phyloP scores from a whole-genome alignment of 331 rosid genomes.

The Rhamnella rubrinervis region DNA sequence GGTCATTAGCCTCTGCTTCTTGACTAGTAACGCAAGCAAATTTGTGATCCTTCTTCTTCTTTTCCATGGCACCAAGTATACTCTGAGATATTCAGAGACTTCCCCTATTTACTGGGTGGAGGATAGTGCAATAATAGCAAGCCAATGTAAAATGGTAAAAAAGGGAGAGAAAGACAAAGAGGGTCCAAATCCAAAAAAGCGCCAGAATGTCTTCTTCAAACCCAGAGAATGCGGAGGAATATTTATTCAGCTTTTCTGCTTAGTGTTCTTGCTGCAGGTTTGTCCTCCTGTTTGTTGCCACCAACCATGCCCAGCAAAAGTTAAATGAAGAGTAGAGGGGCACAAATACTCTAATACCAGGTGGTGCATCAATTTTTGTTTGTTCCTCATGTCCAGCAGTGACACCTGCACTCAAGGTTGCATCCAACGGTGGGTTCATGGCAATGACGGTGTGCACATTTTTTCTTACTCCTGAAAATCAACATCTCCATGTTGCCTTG shows the following conservation, averaged over 20 bases:
- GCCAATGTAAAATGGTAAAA: no score
- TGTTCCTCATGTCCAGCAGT: neutral
- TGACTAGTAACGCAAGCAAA: slow-evolving; percentile 27
- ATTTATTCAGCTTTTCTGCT: neutral
- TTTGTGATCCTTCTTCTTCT: slow-evolving; percentile 31
- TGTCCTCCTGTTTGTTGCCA: neutral
- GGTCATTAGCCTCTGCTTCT: slow-evolving; percentile 27
- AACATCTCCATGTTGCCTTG: neutral
- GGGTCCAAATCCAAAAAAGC: slow-evolving; percentile 1
- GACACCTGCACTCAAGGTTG: neutral
- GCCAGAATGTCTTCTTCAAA: slow-evolving; percentile 26
- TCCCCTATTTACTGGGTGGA: neutral
- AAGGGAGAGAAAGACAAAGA: neutral
- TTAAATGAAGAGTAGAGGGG: neutral
- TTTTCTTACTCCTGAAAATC: neutral
- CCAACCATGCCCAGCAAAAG: neutral
- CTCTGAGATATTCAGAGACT: slow-evolving; percentile 9
- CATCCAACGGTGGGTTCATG: neutral
- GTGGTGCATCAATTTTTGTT: neutral
- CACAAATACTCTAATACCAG: neutral
- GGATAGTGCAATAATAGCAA: neutral
- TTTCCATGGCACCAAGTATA: slow-evolving; percentile 34
- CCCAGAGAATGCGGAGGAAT: slow-evolving; percentile 16
- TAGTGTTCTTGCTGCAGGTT: neutral
- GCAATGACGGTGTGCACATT: neutral